phyloP scores from a whole-genome alignment of 805 yeast species.

The Starmera amethionina region DNA sequence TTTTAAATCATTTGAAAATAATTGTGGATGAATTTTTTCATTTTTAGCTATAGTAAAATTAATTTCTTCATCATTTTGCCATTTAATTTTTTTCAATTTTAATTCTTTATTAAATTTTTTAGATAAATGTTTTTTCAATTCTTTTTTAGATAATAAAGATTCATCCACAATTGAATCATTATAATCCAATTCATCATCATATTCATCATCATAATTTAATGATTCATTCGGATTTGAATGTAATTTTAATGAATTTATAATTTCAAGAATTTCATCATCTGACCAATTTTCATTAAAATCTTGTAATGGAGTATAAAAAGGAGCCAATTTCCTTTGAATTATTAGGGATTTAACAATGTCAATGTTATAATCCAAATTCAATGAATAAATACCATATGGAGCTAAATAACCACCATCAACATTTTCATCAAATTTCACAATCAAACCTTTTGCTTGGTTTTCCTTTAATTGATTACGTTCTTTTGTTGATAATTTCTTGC shows the following conservation, averaged over 20 bases:
- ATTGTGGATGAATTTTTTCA: conserved; percentile 27
- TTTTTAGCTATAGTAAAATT: conserved; percentile 20
- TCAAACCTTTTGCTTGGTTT: conserved; percentile 42
- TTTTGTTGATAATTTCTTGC: conserved; percentile 31
- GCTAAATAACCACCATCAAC: conserved; percentile 95
- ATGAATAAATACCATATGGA: conserved; percentile 80
- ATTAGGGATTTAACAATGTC: conserved; percentile 65
- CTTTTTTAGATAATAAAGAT: conserved; percentile 28
- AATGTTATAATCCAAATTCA: conserved; percentile 63
- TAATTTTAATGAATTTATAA: conserved; percentile 39
- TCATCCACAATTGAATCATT: conserved; percentile 44
- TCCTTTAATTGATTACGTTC: conserved; percentile 48
- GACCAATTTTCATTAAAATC: conserved; percentile 69
- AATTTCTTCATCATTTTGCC: conserved; percentile 26
- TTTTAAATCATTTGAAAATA: conserved; percentile 32
- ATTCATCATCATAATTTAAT: conserved; percentile 52
- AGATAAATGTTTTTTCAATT: conserved; percentile 28
- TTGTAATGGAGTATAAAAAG: conserved; percentile 84
- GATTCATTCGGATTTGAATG: conserved; percentile 43
- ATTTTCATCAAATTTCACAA: conserved; percentile 53
- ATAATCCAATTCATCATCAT: conserved; percentile 54
- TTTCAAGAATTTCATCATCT: conserved; percentile 51
- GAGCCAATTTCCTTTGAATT: conserved; percentile 65
- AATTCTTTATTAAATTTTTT: conserved; percentile 31
- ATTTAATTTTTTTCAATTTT: conserved; percentile 26